phyloP scores from a whole-genome alignment of 1,284 basidiomycete species.

The Boletus mariae region DNA sequence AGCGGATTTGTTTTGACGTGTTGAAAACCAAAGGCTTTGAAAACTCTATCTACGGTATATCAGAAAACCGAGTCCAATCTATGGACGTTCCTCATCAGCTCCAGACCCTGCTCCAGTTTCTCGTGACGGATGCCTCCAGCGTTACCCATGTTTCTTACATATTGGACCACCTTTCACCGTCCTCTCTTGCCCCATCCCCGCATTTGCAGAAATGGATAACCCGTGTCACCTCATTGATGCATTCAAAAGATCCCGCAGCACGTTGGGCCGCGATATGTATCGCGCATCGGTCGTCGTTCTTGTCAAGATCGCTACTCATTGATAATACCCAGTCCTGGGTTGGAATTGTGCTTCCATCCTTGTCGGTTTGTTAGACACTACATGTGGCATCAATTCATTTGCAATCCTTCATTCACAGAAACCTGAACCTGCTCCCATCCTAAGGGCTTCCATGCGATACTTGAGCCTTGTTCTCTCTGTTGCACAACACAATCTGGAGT shows the following conservation, averaged over 20 bases:
- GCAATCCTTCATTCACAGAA: slow-evolving; percentile 44
- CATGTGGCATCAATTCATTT: slow-evolving; percentile 19
- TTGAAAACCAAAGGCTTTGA: slow-evolving; percentile 26
- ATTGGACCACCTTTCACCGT: slow-evolving; percentile 47
- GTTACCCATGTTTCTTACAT: slow-evolving; percentile 56
- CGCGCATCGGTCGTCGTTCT: slow-evolving; percentile 57
- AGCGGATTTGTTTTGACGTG: slow-evolving; percentile 31
- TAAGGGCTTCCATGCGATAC: slow-evolving; percentile 62
- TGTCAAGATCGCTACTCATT: slow-evolving; percentile 57
- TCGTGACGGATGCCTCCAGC: slow-evolving; percentile 62
- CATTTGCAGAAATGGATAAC: slow-evolving; percentile 70
- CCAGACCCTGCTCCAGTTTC: slow-evolving; percentile 61
- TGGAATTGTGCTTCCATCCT: slow-evolving; percentile 54
- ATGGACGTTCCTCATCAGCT: slow-evolving; percentile 45
- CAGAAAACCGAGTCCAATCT: neutral
- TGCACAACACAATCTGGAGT: slow-evolving; percentile 61
- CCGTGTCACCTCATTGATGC: slow-evolving; percentile 65
- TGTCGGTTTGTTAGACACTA: slow-evolving; percentile 53
- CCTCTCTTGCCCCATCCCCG: slow-evolving; percentile 54
- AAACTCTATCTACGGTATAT: too few relatives aligned
- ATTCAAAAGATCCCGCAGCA: slow-evolving; percentile 66
- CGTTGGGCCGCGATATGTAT: slow-evolving; percentile 75
- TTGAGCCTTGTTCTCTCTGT: slow-evolving; percentile 53
- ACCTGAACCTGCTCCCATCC: slow-evolving; percentile 55
- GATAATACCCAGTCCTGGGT: slow-evolving; percentile 72